Conservation (phyloP, 2,329 filamentous ascomycete species). For the Tolypocladium nubicola region DNA sequence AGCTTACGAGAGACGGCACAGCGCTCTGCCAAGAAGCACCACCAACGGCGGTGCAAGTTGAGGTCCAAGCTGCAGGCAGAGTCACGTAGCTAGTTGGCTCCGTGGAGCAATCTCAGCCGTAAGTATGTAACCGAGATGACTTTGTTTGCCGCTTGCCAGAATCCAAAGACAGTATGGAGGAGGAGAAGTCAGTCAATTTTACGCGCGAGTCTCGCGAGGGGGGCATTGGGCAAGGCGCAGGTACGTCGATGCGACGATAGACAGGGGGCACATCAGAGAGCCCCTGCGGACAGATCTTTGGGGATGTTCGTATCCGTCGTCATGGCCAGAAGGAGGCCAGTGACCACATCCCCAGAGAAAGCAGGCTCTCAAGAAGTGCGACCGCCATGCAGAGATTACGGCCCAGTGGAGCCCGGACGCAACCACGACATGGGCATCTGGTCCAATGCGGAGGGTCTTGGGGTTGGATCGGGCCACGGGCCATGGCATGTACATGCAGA, state of each 20-base stretch:
- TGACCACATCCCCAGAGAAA: not conserved
- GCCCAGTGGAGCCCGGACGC: not conserved
- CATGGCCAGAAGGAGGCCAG: not conserved
- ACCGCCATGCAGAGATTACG: not conserved
- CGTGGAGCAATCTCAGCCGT: not conserved
- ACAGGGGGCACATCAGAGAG: not conserved
- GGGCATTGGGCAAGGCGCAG: not conserved
- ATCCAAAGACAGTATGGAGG: not conserved
- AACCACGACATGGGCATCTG: not conserved
- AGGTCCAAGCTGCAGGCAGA: not conserved
- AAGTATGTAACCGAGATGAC: not conserved
- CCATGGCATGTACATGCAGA: not conserved
- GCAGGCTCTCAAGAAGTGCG: not conserved
- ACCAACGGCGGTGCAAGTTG: not conserved
- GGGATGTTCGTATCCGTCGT: not conserved
- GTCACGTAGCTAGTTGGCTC: not conserved
- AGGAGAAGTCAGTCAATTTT: not conserved
- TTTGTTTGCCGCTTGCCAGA: not conserved
- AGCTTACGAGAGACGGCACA: not conserved
- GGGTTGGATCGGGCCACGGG: not conserved
- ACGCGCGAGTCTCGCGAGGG: not conserved
- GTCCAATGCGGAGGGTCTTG: not conserved
- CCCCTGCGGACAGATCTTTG: not conserved
- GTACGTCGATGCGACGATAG: not conserved
- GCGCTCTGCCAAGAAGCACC: not conserved